Base-by-base conservation (phyloP, 495 filamentous ascomycete genomes). In the Chaetomidium leptoderma region DNA sequence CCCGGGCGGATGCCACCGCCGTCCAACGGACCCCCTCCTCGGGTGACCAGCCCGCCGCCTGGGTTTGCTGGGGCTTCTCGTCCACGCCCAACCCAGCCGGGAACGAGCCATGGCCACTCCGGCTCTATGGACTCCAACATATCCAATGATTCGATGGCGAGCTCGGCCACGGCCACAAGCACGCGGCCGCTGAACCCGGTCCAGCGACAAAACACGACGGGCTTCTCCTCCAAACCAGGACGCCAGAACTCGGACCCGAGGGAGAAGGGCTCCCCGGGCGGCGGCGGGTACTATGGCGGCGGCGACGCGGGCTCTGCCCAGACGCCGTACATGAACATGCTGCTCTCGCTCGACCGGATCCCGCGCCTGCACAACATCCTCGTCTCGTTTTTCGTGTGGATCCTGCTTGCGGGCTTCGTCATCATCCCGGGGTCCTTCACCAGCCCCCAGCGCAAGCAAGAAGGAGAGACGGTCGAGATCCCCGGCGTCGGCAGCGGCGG, bases 391-490 rank as follows among this genome's bases (percentile, higher is more conserved):
- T 73, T 68, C 56, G 53, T 66, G 26, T 77, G 70, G 69, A 46
- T 78, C 44, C 64, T 76, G 1, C 63, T 76, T 0, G 64, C 64
- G 1, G 74, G 74, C 27, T 78, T 74, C 64, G 56, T 76, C 19
- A 63, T 76, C 54, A 68, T 75, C 49, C 72, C 74, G 6, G 73
- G 68, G 14, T 69, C 71, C 1, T 77, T 74, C 60, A 72, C 67
- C 17, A 60, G 49, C 36, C 26, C 64, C 35, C 6, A 24, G 42
- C 46, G 55, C 35, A 27, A 40, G 13, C 30, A 58, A 1, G 49
- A 47, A 7, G 60, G 21, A 19, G 32, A 11, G 30, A 55, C 27
- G 11, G 30, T 35, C 30, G 6, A 27, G 36, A 36, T 57, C 16
- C 39, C 53, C 29, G 6, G 21, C 43, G 10, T 11, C 44, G 0